Evolutionary conservation across 208 protist genomes (phyloP).

Genomic region (Leishmania mexicana): DNA sequence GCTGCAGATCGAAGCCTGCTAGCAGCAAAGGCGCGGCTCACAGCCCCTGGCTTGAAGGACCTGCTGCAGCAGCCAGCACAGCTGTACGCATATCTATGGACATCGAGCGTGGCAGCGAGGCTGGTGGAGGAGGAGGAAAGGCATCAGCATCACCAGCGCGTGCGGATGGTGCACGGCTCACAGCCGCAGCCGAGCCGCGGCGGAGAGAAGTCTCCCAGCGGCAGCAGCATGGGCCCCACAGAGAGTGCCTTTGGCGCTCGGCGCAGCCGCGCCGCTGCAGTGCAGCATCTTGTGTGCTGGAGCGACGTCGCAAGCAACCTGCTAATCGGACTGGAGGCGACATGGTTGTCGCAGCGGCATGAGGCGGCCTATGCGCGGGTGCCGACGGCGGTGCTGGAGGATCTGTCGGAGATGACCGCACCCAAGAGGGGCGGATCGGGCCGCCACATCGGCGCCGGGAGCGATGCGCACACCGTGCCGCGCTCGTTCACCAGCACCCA

Average conservation of each 20-base stretch:
- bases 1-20: slow-evolving; percentile 7
- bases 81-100: slow-evolving; percentile 26
- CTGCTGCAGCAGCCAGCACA: slow-evolving; percentile 16
- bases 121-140: slow-evolving; percentile 10
- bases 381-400: slow-evolving; percentile 54
- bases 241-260: background rate
- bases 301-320: slow-evolving; percentile 84
- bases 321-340: slow-evolving; percentile 47
- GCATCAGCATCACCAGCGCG: background rate
- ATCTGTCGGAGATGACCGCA: slow-evolving; percentile 16
- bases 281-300: slow-evolving; percentile 68
- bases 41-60: slow-evolving; percentile 14
- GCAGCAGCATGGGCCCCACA: background rate
- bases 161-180: background rate
- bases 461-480: background rate
- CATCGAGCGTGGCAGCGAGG: slow-evolving; percentile 3
- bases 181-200: background rate
- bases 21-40: slow-evolving; percentile 9
- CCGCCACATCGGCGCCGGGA: background rate
- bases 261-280: slow-evolving; percentile 9
- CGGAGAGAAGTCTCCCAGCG: background rate
- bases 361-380: slow-evolving; percentile 49
- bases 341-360: slow-evolving; percentile 12
- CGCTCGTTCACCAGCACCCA: background rate
- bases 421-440: background rate